A percentile compares a stretch with the other conserved stretches of the same genome.
These are phyloP conservation scores for Tuber indicum DNA, from an alignment of 495 filamentous ascomycete species.

Conservation along the genomic window DNA sequence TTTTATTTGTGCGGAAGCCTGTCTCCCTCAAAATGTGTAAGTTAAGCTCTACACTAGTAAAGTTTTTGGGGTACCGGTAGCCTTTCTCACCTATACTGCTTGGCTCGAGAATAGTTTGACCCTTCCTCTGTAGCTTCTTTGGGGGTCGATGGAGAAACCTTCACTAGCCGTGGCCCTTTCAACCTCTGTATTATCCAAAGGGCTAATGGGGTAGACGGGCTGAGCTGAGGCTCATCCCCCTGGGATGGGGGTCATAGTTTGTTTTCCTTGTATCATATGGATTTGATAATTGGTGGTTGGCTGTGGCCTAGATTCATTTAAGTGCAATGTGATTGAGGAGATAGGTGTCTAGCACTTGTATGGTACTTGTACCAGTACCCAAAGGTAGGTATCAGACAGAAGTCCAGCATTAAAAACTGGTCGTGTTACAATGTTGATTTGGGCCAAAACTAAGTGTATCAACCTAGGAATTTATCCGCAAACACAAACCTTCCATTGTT, in stretches of 20 bases:
- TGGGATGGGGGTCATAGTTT: neutral
- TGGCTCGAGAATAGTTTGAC: neutral
- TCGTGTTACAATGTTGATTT: too few relatives aligned
- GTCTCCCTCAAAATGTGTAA: neutral
- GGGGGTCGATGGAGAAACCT: neutral
- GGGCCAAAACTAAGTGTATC: too few relatives aligned
- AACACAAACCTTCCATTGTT: too few relatives aligned
- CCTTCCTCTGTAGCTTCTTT: neutral
- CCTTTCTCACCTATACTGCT: neutral
- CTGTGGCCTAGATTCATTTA: too few relatives aligned
- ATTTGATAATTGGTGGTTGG: neutral
- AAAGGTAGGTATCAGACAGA: too few relatives aligned
- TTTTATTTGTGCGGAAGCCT: neutral
- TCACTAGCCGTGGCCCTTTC: neutral
- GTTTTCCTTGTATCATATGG: neutral
- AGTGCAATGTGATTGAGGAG: too few relatives aligned
- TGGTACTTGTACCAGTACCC: too few relatives aligned
- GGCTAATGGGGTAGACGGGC: too few relatives aligned
- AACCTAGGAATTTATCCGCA: too few relatives aligned
- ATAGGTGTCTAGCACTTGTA: too few relatives aligned
- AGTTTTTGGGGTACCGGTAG: neutral
- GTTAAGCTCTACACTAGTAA: neutral
- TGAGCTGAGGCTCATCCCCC: neutral
- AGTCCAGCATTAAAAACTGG: too few relatives aligned
- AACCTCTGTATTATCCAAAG: neutral